Base-by-base conservation (phyloP, 1,284 basidiomycete genomes). In the Gymnopus androsaceus region DNA sequence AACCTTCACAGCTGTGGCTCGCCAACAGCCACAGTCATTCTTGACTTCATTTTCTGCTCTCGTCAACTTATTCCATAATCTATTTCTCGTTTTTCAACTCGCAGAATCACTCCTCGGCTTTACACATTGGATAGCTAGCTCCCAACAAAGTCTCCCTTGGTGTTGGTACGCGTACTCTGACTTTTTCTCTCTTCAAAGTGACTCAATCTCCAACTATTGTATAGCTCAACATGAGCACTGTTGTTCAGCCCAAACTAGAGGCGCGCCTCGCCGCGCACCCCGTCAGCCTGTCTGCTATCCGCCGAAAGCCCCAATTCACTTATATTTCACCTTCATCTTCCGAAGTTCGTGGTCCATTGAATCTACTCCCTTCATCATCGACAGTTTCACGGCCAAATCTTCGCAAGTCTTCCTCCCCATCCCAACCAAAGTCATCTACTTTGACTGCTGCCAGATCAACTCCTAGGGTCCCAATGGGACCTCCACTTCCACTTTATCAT, bases 401-500 rank as follows among this genome's bases (percentile, higher is more conserved):
- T 23, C 15, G 33, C 17, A 56, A 59, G 4, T 45, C 51, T 0
- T 60, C 64, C n/a, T 57, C 56, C 17, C 46, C 56, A n/a, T n/a
- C n/a, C n/a, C n/a, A n/a, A 19, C 60, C 59, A 33, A 56, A 48
- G 25, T 31, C 54, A 47, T 36, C 36, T 54, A 44, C 55, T 50
- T 30, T 42, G 41, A 50, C 14, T 65, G 61, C 61, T 44, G 64
- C 66, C 49, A 61, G 62, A 55, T 63, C 66, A 38, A 72, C 75
- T 23, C n/a, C 23, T 3, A 25, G 17, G 66, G 63, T 67, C 15
- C 36, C 51, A 5, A 27, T 53, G 44, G 19, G 44, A 14, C 76
- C 78, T 2, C 75, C 79, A n/a, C 73, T 88, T 33, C 85, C 87
- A 23, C 71, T 90, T 36, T 89, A 90, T 66, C 87, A 89, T 66